Evolutionary conservation across 768 basidiomycete genomes (phyloP), one percentile per base, ranked within the genome.

Genomic region (Tylopilus cervinicoccineus): DNA sequence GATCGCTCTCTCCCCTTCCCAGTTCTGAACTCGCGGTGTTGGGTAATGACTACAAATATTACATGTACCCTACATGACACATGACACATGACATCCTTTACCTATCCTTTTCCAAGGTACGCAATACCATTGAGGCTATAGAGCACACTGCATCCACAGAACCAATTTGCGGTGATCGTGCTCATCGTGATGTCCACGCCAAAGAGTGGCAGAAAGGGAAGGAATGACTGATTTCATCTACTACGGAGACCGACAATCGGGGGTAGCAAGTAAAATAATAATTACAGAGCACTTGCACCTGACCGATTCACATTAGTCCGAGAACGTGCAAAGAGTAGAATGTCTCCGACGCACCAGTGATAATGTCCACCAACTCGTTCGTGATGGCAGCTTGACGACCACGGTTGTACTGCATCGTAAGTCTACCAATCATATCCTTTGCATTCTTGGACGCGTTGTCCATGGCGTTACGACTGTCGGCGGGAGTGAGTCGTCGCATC

Each of bases 361-460:
- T 92, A 58, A 92, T 91, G 69, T 92, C 90, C 55, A 92, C 88
- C 63, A 92, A 74, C 73, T 95, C 92, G 74, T 93, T 95, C 53
- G 93, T 97, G 65, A 97, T 97, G 57, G 93, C 86, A 55, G 93
- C 93, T 76, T 97, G 93, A 66, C 93, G 90, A 77, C 94, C 93
- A 80, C 93, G 89, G 69, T 97, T 97, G 81, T 94, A 97, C 70
- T 95, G 80, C 86, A 96, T 87, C 69, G 88, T 87, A 42, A 97
- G 77, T 38, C 75, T 69, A 52, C 70, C 70, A 63, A 97, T 95
- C 93, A 97, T 96, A 72, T 94, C 93, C 28, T 72, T 74, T 49
- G 96, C 96, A 70, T 99, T 98, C 84, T 99, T 99, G 57, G 94
- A 93, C 40, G 95, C 95, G 65, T 93, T 98, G 81, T 98, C 96